phyloP scores from a whole-genome alignment of 2,329 filamentous ascomycete genomes.

The Sporothrix variecibatus region DNA sequence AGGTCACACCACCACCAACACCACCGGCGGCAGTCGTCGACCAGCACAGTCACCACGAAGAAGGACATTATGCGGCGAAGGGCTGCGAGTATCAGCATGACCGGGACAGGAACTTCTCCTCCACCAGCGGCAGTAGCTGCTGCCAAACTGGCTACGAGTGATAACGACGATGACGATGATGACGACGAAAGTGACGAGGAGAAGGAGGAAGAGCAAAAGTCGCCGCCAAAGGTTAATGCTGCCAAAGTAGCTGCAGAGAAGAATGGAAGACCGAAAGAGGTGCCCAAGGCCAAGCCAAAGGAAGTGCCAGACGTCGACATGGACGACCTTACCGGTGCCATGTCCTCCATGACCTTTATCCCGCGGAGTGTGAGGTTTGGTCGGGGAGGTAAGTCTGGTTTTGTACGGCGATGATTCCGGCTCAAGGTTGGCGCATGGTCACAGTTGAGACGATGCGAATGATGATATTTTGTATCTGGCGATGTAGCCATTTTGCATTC shows the following conservation, averaged over 20 bases:
- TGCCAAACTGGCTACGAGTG: neutral
- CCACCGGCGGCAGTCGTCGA: conserved; percentile 52
- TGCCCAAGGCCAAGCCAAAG: neutral
- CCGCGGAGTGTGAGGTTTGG: conserved; percentile 69
- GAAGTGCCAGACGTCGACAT: conserved; percentile 42
- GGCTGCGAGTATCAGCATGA: conserved; percentile 11
- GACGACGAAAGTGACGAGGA: neutral
- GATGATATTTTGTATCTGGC: neutral
- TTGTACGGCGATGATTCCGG: conserved; percentile 48
- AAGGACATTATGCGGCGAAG: conserved; percentile 33
- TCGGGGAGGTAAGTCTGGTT: conserved; percentile 54
- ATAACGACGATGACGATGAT: neutral
- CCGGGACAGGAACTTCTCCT: neutral
- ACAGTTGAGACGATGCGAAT: too few species aligned
- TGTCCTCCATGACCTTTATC: conserved; percentile 72
- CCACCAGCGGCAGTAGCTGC: neutral
- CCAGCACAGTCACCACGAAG: conserved; percentile 36
- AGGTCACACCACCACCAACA: conserved; percentile 44
- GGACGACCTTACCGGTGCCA: conserved; percentile 64
- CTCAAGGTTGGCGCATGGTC: too few species aligned
- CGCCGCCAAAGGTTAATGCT: neutral
- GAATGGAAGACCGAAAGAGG: neutral
- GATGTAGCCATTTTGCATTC: neutral
- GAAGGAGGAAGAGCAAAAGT: neutral
- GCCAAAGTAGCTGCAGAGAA: neutral